phyloP scores from a whole-genome alignment of 2,329 filamentous ascomycete species.

The Cladosporium sp. region DNA sequence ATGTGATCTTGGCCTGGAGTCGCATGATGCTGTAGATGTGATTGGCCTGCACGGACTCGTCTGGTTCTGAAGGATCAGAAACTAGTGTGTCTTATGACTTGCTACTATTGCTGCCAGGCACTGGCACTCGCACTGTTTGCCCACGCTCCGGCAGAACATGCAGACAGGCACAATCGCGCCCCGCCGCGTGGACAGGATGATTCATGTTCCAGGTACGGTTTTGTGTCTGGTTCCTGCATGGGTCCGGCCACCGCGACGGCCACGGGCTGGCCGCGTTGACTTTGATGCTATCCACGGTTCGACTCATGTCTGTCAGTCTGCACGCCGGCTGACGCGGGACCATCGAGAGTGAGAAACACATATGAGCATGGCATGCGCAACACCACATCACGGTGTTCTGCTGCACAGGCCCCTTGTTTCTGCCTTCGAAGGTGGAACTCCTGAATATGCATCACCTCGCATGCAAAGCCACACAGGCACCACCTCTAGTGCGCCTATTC shows the following conservation, averaged over 20 bases:
- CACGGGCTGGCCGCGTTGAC: slow-evolving; percentile 3
- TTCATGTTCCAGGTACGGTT: background rate
- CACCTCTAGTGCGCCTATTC: slow-evolving; percentile 11
- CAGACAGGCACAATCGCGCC: slow-evolving; percentile 5
- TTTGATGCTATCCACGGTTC: slow-evolving; percentile 4
- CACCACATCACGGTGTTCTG: background rate
- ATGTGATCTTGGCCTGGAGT: slow-evolving; percentile 11
- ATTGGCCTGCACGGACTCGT: slow-evolving; percentile 17
- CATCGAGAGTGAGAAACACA: background rate
- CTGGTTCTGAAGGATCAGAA: slow-evolving; percentile 5
- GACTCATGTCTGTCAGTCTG: slow-evolving; percentile 1
- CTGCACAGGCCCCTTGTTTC: background rate
- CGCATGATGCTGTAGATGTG: background rate
- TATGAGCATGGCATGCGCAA: background rate
- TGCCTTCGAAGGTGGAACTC: background rate
- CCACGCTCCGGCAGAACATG: slow-evolving; percentile 16
- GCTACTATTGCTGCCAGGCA: slow-evolving; percentile 17
- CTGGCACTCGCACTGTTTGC: slow-evolving; percentile 13
- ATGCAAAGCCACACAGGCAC: slow-evolving; percentile 4
- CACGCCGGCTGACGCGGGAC: slow-evolving; percentile 1
- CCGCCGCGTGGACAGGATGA: slow-evolving; percentile 8
- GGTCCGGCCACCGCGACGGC: slow-evolving; percentile 1
- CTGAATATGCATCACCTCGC: background rate
- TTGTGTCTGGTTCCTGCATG: background rate
- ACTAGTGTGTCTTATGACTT: slow-evolving; percentile 18